Evolutionary conservation across 768 basidiomycete species (phyloP), one percentile per base, ranked within the genome.

Genomic region (Russula sp.): DNA sequence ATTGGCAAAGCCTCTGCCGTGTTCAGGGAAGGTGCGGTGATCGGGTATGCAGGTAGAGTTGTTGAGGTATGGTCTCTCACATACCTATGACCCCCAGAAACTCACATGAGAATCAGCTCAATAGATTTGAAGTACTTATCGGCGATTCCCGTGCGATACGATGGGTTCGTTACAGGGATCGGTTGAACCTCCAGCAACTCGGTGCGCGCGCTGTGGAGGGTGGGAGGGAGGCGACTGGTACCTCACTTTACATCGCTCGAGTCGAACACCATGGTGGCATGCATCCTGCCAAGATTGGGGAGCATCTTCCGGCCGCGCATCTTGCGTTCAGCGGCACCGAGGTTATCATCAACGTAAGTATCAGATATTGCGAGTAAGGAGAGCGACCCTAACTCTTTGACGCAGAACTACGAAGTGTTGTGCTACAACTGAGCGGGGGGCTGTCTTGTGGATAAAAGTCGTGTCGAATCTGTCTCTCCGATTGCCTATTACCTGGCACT

Each of bases 111-210:
- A n/a, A 31, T 39, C 57, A 89, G 88, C 44, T 85, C 39, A 80
- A 78, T 34, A 78, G 76, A 39, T 90, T 83, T 68, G 88, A 91
- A 69, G 79, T 90, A 51, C 84, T 91, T n/a, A 75, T 89, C 18
- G 88, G 86, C 1, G 77, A 89, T 69, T 74, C 77, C 66, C 72
- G 71, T 4, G 84, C 77, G 31, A 71, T 91, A 57, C 76, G 68
- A 54, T 91, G 88, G 88, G 83, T 86, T 0, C 64, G 76, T 54
- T 66, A 72, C 54, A 72, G 73, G 39, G 85, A 84, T 32, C 72
- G 70, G 6, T 65, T 88, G 61, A 76, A 83, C 57, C 61, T 82
- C 39, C 50, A 69, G 1, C 59, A 68, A 42, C 79, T 88, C 37
- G 75, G 80, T 52, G 73, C 73, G 52, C 73, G 64, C 5, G 86